Evolutionary conservation across 148 eudicot species (phyloP).

Genomic region (Oxyria digyna): DNA sequence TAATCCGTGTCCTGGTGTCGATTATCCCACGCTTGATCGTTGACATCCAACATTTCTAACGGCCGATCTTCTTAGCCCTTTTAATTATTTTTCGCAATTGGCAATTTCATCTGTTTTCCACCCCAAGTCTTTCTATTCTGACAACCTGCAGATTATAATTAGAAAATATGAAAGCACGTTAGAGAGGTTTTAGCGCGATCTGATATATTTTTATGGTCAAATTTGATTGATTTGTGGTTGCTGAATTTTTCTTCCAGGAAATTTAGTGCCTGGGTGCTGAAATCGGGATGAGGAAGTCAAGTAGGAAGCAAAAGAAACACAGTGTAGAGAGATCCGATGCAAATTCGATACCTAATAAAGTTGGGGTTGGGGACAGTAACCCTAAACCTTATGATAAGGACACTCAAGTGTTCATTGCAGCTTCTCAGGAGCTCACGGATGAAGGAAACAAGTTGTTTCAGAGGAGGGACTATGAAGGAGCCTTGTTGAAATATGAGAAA

Average conservation of each 20-base stretch:
- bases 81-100: background rate
- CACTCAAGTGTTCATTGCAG: slow-evolving; percentile 50
- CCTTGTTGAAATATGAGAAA: slow-evolving; percentile 83
- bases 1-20: too few species aligned
- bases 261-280: slow-evolving; percentile 16
- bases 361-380: slow-evolving; percentile 24
- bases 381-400: slow-evolving; percentile 52
- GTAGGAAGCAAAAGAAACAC: slow-evolving; percentile 46
- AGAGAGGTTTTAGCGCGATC: background rate
- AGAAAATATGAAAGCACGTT: background rate
- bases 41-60: background rate
- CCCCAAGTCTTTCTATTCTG: background rate
- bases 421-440: slow-evolving; percentile 65
- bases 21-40: background rate
- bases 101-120: background rate
- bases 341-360: slow-evolving; percentile 20
- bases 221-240: background rate
- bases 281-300: slow-evolving; percentile 49
- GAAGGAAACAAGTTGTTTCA: slow-evolving; percentile 92
- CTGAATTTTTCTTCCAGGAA: background rate
- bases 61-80: background rate
- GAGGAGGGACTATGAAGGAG: slow-evolving; percentile 69
- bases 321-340: slow-evolving; percentile 25
- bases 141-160: background rate
- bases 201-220: background rate